Evolutionary conservation across 148 eudicot genomes (phyloP).

Genomic region (Cornus suecica): DNA sequence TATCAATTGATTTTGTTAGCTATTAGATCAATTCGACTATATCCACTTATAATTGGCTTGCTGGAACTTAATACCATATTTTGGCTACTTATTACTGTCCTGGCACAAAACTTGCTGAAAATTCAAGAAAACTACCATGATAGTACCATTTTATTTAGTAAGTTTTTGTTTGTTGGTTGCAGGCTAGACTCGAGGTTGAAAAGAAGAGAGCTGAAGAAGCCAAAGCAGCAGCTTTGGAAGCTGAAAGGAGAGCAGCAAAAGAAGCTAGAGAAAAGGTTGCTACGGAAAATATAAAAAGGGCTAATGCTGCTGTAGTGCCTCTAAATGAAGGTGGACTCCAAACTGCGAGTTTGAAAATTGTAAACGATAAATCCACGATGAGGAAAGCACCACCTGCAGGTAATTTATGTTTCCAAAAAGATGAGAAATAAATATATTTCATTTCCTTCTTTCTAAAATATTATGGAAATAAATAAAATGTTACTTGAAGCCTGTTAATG

Average conservation of each 20-base stretch:
- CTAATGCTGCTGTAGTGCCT: constrained; percentile 29
- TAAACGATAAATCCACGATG: constrained; percentile 19
- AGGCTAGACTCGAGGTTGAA: constrained; percentile 66
- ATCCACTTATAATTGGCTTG: not conserved
- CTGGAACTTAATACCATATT: not conserved
- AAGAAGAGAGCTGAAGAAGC: constrained; percentile 58
- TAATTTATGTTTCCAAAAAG: constrained; percentile 8
- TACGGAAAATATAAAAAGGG: constrained; percentile 29
- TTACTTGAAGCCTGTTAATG: not conserved
- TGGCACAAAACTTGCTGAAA: constrained; percentile 1
- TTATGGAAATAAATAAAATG: not conserved
- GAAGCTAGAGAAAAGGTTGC: constrained; percentile 59
- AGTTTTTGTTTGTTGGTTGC: constrained; percentile 19
- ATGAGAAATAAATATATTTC: not conserved
- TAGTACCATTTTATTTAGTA: not conserved
- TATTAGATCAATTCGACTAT: not conserved
- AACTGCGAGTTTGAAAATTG: constrained; percentile 2
- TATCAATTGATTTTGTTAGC: not conserved
- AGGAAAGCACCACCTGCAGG: constrained; percentile 43
- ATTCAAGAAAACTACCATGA: not conserved
- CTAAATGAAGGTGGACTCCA: constrained; percentile 12
- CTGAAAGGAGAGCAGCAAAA: constrained; percentile 63
- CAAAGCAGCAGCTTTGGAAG: constrained; percentile 57
- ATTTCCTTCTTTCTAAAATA: not conserved
- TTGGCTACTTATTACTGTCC: not conserved